These are phyloP conservation scores for Fraxinus floribunda DNA, from an alignment of 305 asterid species.

Conservation along the genomic window DNA sequence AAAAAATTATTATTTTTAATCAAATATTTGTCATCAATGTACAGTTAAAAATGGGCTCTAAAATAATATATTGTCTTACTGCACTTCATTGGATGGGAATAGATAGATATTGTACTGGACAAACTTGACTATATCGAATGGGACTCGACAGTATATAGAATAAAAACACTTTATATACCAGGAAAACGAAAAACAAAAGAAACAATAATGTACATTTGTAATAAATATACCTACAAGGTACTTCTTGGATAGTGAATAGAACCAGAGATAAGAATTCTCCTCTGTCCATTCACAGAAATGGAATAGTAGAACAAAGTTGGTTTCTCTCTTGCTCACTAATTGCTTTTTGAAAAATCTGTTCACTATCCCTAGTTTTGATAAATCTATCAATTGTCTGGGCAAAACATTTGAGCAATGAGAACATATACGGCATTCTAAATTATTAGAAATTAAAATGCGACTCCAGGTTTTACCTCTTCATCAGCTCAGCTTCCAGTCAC, in stretches of 20 bases:
- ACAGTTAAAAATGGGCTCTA: no score
- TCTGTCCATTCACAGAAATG: slow-evolving; percentile 77
- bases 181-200: background rate
- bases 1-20: no score
- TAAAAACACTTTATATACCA: background rate
- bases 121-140: no score
- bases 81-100: no score
- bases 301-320: slow-evolving; percentile 54
- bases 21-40: no score
- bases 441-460: slow-evolving; percentile 16
- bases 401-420: slow-evolving; percentile 27
- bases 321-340: slow-evolving; percentile 89
- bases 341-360: slow-evolving; percentile 90
- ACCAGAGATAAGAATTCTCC: slow-evolving; percentile 84
- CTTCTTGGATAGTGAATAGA: slow-evolving; percentile 98
- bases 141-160: background rate
- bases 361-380: slow-evolving; percentile 94
- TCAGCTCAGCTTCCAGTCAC: slow-evolving; percentile 92
- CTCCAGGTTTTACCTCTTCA: slow-evolving; percentile 68
- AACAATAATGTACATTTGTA: slow-evolving; percentile 18
- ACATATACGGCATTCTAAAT: slow-evolving; percentile 1
- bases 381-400: slow-evolving; percentile 71
- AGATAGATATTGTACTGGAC: no score
- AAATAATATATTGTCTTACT: no score
- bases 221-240: slow-evolving; percentile 72